A percentile compares a stretch with the other conserved stretches of the same genome.
Conservation (phyloP, 1,284 basidiomycete species). For the Sanghuangporus sanghuang region DNA sequence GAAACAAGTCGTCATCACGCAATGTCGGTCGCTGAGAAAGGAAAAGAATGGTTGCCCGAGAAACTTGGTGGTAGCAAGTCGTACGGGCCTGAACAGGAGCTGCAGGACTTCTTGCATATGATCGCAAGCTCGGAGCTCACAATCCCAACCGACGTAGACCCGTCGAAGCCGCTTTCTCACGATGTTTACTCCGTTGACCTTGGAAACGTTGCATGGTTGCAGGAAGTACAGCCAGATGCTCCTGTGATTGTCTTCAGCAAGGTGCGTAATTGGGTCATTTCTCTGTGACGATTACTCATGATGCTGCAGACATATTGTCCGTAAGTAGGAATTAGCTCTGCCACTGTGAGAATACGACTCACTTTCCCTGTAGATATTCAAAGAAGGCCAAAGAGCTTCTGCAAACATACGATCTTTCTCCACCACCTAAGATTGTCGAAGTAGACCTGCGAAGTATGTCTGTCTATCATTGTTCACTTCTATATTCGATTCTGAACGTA, state of each 20-base stretch:
- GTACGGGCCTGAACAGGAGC: constrained; percentile 15
- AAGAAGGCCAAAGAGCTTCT: constrained; percentile 66
- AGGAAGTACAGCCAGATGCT: constrained; percentile 43
- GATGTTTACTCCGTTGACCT: constrained; percentile 44
- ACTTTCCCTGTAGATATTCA: constrained; percentile 48
- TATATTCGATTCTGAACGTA: neutral
- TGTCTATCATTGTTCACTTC: neutral
- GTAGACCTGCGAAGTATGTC: constrained; percentile 63
- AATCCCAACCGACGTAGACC: constrained; percentile 19
- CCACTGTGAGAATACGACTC: neutral
- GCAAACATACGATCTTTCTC: constrained; percentile 56
- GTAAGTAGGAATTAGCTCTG: constrained; percentile 31
- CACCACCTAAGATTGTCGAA: constrained; percentile 68
- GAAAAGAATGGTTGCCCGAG: constrained; percentile 5
- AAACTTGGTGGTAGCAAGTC: neutral
- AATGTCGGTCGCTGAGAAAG: constrained; percentile 1
- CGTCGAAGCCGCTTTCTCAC: constrained; percentile 38
- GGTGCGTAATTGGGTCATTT: constrained; percentile 32
- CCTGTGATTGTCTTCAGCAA: constrained; percentile 81
- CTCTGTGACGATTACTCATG: neutral
- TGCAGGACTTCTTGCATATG: constrained; percentile 22
- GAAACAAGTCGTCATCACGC: constrained; percentile 8
- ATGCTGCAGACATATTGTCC: constrained; percentile 60
- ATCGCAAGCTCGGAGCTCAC: constrained; percentile 20
- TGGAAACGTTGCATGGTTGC: constrained; percentile 43